phyloP scores from a whole-genome alignment of 176 grass and related monocot genomes.

The Triticum aestivum region DNA sequence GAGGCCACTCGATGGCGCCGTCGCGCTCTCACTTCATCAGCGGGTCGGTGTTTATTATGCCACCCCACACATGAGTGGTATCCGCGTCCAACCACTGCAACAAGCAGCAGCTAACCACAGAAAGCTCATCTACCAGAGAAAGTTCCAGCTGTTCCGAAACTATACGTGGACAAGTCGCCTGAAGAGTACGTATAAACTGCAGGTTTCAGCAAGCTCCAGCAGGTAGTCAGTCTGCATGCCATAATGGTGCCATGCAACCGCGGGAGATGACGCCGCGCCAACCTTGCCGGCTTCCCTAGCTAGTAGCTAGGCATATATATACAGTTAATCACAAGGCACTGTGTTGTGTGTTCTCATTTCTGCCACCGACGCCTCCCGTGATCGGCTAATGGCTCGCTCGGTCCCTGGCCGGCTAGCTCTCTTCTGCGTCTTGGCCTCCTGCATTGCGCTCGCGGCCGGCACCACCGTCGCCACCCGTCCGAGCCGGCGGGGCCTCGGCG shows the following conservation, averaged over 20 bases:
- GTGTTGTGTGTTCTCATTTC: background rate
- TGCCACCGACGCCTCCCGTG: background rate
- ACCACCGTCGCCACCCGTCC: background rate
- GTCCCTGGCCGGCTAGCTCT: constrained; percentile 16
- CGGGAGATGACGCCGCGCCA: background rate
- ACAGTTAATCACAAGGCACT: background rate
- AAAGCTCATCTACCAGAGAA: background rate
- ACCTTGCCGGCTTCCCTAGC: background rate
- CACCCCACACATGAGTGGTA: background rate
- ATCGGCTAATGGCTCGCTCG: constrained; percentile 18
- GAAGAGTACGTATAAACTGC: background rate
- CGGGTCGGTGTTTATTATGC: background rate
- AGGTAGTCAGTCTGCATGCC: background rate
- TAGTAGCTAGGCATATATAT: background rate
- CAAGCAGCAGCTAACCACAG: background rate
- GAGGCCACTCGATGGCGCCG: background rate
- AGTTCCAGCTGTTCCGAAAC: background rate
- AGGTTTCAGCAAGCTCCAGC: background rate
- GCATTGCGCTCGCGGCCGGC: constrained; percentile 19
- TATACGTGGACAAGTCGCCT: too few species aligned
- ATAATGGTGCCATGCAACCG: background rate
- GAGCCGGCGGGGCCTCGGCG: constrained; percentile 24
- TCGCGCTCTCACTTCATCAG: too few species aligned
- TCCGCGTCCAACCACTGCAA: background rate
- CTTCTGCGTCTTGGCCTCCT: constrained; percentile 27